These are phyloP conservation scores for Boletus patriciae DNA, from an alignment of 768 basidiomycete species.

Conservation along the genomic window DNA sequence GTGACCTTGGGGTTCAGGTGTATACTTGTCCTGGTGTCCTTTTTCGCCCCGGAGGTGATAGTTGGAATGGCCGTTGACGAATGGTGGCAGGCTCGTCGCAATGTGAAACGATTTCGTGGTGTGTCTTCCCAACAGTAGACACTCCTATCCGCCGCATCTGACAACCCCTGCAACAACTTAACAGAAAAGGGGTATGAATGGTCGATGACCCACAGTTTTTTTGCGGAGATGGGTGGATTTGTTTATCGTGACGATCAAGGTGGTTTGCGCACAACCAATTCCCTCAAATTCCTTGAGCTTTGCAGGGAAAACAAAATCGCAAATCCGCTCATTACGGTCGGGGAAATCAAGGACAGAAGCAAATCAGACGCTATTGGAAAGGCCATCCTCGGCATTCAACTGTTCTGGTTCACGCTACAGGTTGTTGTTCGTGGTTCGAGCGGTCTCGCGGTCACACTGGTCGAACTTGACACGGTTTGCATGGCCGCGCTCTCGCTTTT, in stretches of 20 bases:
- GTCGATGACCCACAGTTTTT: slow-evolving; percentile 3
- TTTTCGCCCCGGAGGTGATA: not conserved
- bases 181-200: not conserved
- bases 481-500: not conserved
- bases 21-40: not conserved
- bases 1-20: too few species aligned
- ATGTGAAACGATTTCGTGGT: not conserved
- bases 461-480: slow-evolving; percentile 1
- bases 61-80: not conserved
- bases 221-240: slow-evolving; percentile 1
- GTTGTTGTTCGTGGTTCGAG: not conserved
- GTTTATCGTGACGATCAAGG: not conserved
- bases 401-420: not conserved
- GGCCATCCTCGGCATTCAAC: not conserved
- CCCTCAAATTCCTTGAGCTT: not conserved
- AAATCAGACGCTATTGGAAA: not conserved
- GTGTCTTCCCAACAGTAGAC: not conserved
- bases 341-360: not conserved
- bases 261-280: not conserved
- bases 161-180: not conserved
- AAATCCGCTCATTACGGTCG: not conserved
- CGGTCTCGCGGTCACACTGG: not conserved
- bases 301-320: not conserved
- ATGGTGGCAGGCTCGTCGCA: not conserved
- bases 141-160: not conserved